Base-by-base conservation (phyloP, 495 filamentous ascomycete species). In the Pyronema domesticum region DNA sequence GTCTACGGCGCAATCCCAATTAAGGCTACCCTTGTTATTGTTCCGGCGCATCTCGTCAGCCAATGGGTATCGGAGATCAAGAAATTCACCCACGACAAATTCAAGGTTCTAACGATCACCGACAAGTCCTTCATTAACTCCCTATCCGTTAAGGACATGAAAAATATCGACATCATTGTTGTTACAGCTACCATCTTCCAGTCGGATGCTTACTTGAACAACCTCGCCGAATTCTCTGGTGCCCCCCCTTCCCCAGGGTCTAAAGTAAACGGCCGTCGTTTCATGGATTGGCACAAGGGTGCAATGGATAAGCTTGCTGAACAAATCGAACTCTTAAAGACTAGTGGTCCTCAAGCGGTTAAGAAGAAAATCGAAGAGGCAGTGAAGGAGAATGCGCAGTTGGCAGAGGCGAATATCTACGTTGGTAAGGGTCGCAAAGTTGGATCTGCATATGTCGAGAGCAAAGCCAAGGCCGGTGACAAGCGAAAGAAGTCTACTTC, bases 1-100 rank as follows among this genome's bases (percentile, higher is more conserved):
- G 59, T 60, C 7, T 8, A 55, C 4, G 72, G 68, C n/a, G 63
- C 62, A 6, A 72, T 80, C 23, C 68, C 76, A 3, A 61, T 79
- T 3, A 73, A 76, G 7, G 86, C 83, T 0, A 86, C 83, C 1
- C 67, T 93, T 1, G 76, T 91, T 13, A 58, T 91, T 1, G 76
- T 80, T 0, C 84, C 86, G 1, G 34, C 45, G 1, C 75, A 79
- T 53, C 68, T 94, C 33, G 68, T 78, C 0, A 55, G 67, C 1
- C 86, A 94, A 60, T 94, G 86, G 86, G 53, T 55, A 6, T 59
- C 60, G 0, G 82, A 91, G 57, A 73, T 79, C 3, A 17, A 36
- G 0, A 79, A 79, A 43, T 89, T 87, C 58, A 64, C 80, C 0
- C 70, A 69, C 7, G 54, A 66, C 0, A 66, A 56, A 5, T 73